Evolutionary conservation across 495 filamentous ascomycete species (phyloP).

Genomic region (Endocarpon pusillum): DNA sequence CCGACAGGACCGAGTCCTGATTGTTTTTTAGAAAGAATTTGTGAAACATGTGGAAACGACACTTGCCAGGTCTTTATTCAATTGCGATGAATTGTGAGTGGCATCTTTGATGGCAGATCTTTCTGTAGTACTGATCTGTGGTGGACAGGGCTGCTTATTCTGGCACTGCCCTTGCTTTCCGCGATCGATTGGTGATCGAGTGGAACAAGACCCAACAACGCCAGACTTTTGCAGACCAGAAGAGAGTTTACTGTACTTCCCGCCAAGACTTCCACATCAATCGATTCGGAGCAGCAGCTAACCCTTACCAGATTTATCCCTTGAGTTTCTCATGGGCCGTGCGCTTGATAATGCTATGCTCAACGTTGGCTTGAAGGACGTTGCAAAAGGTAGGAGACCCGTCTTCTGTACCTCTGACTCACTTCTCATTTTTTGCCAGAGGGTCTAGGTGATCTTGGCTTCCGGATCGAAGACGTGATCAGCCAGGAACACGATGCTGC

Average conservation of each 20-base stretch:
- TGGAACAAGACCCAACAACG: constrained; percentile 97
- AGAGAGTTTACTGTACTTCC: constrained; percentile 69
- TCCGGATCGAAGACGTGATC: constrained; percentile 93
- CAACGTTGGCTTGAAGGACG: constrained; percentile 75
- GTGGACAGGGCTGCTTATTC: constrained; percentile 60
- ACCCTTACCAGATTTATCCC: constrained; percentile 48
- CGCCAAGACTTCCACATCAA: neutral
- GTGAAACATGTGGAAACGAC: constrained; percentile 95
- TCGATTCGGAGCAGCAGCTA: neutral
- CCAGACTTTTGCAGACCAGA: constrained; percentile 77
- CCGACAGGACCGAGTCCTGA: neutral
- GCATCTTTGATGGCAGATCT: no score
- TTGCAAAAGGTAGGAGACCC: constrained; percentile 47
- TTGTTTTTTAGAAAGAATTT: constrained; percentile 43
- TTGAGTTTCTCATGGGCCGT: constrained; percentile 95
- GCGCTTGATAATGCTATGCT: constrained; percentile 97
- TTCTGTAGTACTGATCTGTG: constrained; percentile 3
- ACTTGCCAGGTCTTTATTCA: constrained; percentile 87
- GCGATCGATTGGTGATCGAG: constrained; percentile 81
- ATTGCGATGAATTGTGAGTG: constrained; percentile 72
- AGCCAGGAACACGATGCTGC: constrained; percentile 91
- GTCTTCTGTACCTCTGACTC: neutral
- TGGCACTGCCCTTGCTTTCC: constrained; percentile 75
- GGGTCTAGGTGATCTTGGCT: constrained; percentile 75
- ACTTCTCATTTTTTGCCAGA: constrained; percentile 24